A percentile compares a stretch with the other conserved stretches of the same genome.
Conservation (phyloP, 2,329 filamentous ascomycete genomes). For the Trichoderma koningii region DNA sequence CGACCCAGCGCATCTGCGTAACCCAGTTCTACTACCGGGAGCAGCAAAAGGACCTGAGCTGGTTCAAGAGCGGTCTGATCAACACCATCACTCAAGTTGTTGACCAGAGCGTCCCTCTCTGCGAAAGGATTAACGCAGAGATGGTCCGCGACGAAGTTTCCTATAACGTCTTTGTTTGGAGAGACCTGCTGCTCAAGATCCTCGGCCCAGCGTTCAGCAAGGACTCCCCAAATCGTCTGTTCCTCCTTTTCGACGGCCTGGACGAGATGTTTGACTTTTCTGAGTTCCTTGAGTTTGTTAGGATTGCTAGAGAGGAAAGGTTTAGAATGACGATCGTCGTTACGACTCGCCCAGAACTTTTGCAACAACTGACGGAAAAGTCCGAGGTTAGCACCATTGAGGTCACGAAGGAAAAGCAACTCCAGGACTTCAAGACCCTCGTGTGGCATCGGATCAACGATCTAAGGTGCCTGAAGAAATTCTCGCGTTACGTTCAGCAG, state of each 20-base stretch:
- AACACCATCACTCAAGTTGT: conserved; percentile 38
- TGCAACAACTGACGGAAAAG: conserved; percentile 24
- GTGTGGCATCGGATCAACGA: conserved; percentile 36
- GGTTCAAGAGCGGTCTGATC: conserved; percentile 34
- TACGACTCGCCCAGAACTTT: conserved; percentile 32
- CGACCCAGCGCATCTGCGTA: conserved; percentile 31
- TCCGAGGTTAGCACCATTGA: conserved; percentile 27
- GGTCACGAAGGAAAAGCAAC: conserved; percentile 36
- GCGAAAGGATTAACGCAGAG: conserved; percentile 38
- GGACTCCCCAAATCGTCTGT: conserved; percentile 32
- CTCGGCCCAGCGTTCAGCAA: conserved; percentile 33
- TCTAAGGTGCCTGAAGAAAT: conserved; percentile 32
- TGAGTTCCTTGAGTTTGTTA: conserved; percentile 31
- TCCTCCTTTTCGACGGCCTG: conserved; percentile 39
- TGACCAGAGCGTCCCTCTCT: conserved; percentile 36
- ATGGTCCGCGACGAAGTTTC: conserved; percentile 33
- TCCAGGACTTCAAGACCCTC: conserved; percentile 35
- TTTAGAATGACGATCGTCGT: conserved; percentile 35
- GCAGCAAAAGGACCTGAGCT: conserved; percentile 34
- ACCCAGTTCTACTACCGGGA: conserved; percentile 44
- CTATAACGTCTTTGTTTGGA: conserved; percentile 27
- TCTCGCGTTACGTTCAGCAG: conserved; percentile 37
- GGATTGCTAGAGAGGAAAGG: conserved; percentile 33
- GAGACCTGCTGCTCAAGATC: conserved; percentile 32
- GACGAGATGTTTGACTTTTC: conserved; percentile 35